phyloP scores from a whole-genome alignment of 768 basidiomycete species.

The Omphalotus guepiniiformis region DNA sequence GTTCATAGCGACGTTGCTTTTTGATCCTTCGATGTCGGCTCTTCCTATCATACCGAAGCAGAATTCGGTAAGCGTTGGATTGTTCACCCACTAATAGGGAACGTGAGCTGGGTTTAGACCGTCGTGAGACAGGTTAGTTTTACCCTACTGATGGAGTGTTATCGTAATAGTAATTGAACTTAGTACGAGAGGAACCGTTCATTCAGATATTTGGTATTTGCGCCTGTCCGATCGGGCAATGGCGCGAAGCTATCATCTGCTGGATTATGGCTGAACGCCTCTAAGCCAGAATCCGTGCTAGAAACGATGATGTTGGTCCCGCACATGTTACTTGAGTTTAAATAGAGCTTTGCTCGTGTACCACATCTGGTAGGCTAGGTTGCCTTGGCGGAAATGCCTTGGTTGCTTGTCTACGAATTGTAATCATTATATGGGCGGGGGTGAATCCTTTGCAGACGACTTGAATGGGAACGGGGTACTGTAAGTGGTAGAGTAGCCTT shows the following conservation, averaged over 20 bases:
- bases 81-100: slow-evolving; percentile 79
- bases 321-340: slow-evolving; percentile 58
- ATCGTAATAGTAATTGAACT: slow-evolving; percentile 68
- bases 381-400: slow-evolving; percentile 49
- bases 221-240: slow-evolving; percentile 75
- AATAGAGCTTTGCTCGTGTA: slow-evolving; percentile 71
- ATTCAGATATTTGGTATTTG: slow-evolving; percentile 84
- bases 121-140: slow-evolving; percentile 85
- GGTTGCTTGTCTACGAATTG: slow-evolving; percentile 49
- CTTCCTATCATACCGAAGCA: slow-evolving; percentile 80
- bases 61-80: slow-evolving; percentile 79
- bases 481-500: slow-evolving; percentile 77
- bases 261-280: slow-evolving; percentile 85
- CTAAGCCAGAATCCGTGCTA: slow-evolving; percentile 80
- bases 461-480: slow-evolving; percentile 72
- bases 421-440: slow-evolving; percentile 64
- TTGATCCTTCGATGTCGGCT: slow-evolving; percentile 81
- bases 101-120: slow-evolving; percentile 81
- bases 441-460: slow-evolving; percentile 78
- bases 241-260: slow-evolving; percentile 78
- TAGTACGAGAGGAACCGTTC: slow-evolving; percentile 82
- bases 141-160: slow-evolving; percentile 78
- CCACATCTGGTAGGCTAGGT: slow-evolving; percentile 56
- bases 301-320: slow-evolving; percentile 69
- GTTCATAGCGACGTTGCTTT: slow-evolving; percentile 82